Evolutionary conservation across 495 filamentous ascomycete genomes (phyloP), one percentile per base, ranked within the genome.

Genomic region (Tuber melanosporum): DNA sequence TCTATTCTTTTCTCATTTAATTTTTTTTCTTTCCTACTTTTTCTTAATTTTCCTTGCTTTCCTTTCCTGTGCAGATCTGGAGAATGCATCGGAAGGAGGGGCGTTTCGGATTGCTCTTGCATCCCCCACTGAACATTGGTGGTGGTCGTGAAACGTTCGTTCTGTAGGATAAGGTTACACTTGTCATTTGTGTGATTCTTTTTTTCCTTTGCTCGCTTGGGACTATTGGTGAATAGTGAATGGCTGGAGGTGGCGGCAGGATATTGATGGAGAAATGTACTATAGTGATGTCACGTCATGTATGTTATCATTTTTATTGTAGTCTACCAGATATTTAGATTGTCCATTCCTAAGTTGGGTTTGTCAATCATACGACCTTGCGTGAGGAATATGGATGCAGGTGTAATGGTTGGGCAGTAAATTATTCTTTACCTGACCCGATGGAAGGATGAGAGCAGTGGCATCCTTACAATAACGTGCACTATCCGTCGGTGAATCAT

Each of bases 81-180:
- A 26, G 52, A 57, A 57, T 26, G 52, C n/a, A 57, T 57, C 52
- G 52, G 14, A 77, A n/a, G 32, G 70, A 39, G 42, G 75, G 76
- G 77, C 77, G 77, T 78, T 78, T 75, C 70, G 75, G 76, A 73
- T 71, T 44, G 41, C 66, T 62, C 73, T 76, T 45, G 74, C 74
- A 71, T 72, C 70, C 73, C 69, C 45, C 45, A 20, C 17, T 22
- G 41, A 36, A 14, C 12, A 46, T 22, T 14, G n/a, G 49, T 10
- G 22, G 22, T n/a, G 49, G 22, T 57, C 8, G 52, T 14, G 8
- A 57, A 57, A 57, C 9, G 22, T 57, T 26, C n/a, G n/a, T 26
- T 57, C 14, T 26, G n/a, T 26, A 26, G n/a, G 47, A 52, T 52
- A 52, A n/a, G 47, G 20, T 7, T 52, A 57, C 52, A 17, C n/a